Percentiles rank a stretch among this genome's conserved stretches.
Conservation (phyloP, 495 filamentous ascomycete species). For the Trichoderma erinaceum region DNA sequence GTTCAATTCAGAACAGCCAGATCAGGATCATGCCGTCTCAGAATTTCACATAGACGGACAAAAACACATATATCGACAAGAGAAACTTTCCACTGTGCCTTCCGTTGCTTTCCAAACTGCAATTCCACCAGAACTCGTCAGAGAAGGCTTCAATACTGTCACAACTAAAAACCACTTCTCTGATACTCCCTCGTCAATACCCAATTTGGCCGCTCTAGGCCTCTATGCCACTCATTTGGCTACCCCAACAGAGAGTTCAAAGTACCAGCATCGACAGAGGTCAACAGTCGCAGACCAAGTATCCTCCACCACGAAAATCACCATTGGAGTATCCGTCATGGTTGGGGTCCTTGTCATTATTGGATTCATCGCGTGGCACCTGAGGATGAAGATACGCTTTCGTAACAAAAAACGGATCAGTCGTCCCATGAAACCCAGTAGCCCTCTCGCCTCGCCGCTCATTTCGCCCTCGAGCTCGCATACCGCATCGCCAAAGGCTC, state of each 20-base stretch:
- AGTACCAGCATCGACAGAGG: conserved; percentile 13
- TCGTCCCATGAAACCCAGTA: conserved; percentile 18
- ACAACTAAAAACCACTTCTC: not conserved
- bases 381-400: not conserved
- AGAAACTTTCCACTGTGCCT: not conserved
- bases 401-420: conserved; percentile 17
- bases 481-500: conserved; percentile 17
- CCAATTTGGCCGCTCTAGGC: not conserved
- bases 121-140: not conserved
- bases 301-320: conserved; percentile 24
- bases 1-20: conserved; percentile 35
- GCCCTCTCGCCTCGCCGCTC: conserved; percentile 30
- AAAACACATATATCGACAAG: not conserved
- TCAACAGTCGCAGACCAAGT: conserved; percentile 4
- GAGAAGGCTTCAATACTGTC: not conserved
- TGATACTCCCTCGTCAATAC: not conserved
- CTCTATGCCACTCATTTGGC: not conserved
- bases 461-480: conserved; percentile 33
- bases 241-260: not conserved
- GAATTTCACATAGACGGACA: not conserved
- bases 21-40: conserved; percentile 15
- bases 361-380: conserved; percentile 22
- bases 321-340: conserved; percentile 34
- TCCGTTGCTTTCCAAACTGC: not conserved
- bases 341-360: conserved; percentile 30